Conservation (phyloP, 805 yeast genomes). For the Spencermartinsiella europaea region DNA sequence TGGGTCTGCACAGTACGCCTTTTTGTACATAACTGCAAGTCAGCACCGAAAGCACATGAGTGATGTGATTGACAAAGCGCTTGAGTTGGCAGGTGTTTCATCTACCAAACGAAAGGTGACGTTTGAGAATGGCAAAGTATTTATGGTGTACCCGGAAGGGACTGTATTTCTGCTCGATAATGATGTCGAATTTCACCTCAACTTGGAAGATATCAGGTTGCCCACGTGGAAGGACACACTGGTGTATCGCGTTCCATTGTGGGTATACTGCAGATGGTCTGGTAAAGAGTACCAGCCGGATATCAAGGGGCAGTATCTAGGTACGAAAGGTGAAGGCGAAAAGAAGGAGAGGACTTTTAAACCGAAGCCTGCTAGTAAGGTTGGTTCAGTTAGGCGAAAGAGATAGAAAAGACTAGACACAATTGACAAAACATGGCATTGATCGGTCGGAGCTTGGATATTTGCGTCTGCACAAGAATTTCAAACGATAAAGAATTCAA, state of each 20-base stretch:
- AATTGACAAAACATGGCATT: no score
- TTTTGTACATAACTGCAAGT: slow-evolving; percentile 47
- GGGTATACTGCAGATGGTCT: slow-evolving; percentile 17
- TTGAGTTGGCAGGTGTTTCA: slow-evolving; percentile 24
- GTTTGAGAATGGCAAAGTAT: slow-evolving; percentile 27
- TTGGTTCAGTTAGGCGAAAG: slow-evolving; percentile 17
- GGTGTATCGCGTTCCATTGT: slow-evolving; percentile 24
- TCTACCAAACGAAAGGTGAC: slow-evolving; percentile 24
- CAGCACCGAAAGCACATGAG: slow-evolving; percentile 55
- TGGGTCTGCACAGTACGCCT: slow-evolving; percentile 53
- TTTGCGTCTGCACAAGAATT: no score
- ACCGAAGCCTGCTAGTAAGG: slow-evolving; percentile 19
- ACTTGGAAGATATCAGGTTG: slow-evolving; percentile 24
- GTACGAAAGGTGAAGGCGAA: neutral
- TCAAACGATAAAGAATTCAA: no score
- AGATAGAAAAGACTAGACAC: slow-evolving; percentile 3
- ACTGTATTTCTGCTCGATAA: slow-evolving; percentile 27
- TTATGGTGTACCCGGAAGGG: slow-evolving; percentile 33
- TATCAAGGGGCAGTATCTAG: slow-evolving; percentile 8
- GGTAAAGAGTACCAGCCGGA: slow-evolving; percentile 15
- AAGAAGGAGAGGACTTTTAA: slow-evolving; percentile 11
- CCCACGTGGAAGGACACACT: slow-evolving; percentile 34
- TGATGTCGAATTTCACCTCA: slow-evolving; percentile 29
- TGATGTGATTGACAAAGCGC: slow-evolving; percentile 30
- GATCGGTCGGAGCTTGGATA: no score